A percentile compares a stretch with the other conserved stretches of the same genome.
phyloP scores from a whole-genome alignment of 2,329 filamentous ascomycete species.

The Colletotrichum sp. region DNA sequence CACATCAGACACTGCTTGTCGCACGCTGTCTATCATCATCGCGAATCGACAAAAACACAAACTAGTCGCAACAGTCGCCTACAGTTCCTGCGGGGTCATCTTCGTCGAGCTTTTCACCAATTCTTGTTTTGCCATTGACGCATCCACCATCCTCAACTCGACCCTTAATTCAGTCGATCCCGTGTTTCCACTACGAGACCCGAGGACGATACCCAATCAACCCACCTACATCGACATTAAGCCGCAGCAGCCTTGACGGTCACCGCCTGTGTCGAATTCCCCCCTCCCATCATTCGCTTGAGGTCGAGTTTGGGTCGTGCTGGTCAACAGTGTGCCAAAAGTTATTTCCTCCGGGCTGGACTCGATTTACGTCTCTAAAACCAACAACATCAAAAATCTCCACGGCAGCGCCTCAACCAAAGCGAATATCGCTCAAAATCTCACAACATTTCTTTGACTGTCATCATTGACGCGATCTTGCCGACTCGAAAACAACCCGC shows the following conservation, averaged over 20 bases:
- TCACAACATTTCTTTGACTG: not conserved
- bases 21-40: slow-evolving; percentile 26
- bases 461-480: not conserved
- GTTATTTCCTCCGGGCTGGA: slow-evolving; percentile 46
- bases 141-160: slow-evolving; percentile 44
- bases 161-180: slow-evolving; percentile 45
- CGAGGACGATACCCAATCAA: not conserved
- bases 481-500: not conserved
- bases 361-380: slow-evolving; percentile 38
- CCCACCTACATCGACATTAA: slow-evolving; percentile 29
- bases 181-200: slow-evolving; percentile 31
- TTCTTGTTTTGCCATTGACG: slow-evolving; percentile 27
- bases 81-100: slow-evolving; percentile 30
- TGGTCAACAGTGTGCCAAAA: slow-evolving; percentile 25
- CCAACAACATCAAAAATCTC: not conserved
- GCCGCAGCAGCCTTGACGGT: slow-evolving; percentile 46
- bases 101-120: slow-evolving; percentile 25
- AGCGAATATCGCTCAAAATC: not conserved
- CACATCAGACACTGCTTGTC: slow-evolving; percentile 34
- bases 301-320: slow-evolving; percentile 46
- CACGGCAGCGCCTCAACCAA: slow-evolving; percentile 25
- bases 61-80: slow-evolving; percentile 30
- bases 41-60: slow-evolving; percentile 15
- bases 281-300: slow-evolving; percentile 45
- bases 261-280: slow-evolving; percentile 32